phyloP scores from a whole-genome alignment of 83 land plant genomes.

The Picea mariana region DNA sequence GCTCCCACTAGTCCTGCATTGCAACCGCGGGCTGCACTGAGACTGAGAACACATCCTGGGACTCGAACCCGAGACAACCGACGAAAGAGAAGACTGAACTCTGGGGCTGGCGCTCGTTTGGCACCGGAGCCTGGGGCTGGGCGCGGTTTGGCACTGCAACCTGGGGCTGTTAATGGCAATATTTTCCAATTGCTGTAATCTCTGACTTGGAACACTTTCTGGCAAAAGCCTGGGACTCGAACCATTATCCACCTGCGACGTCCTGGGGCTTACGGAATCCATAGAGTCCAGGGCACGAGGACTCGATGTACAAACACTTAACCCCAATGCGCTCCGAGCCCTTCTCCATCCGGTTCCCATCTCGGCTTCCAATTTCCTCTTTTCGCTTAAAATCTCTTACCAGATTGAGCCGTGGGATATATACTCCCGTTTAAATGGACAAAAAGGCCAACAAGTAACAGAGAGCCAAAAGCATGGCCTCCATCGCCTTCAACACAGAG shows the following conservation, averaged over 20 bases:
- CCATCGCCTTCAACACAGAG: constrained; percentile 19
- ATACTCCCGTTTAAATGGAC: neutral
- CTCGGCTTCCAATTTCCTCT: neutral
- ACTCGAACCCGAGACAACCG: constrained; percentile 11
- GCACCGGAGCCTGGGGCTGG: constrained; percentile 29
- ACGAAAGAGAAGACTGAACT: neutral
- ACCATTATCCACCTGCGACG: neutral
- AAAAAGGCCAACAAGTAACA: neutral
- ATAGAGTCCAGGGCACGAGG: constrained; percentile 28
- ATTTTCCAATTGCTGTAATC: constrained; percentile 11
- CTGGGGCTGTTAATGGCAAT: constrained; percentile 17
- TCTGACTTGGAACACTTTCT: constrained; percentile 11
- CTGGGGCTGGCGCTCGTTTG: constrained; percentile 10
- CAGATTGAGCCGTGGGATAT: neutral
- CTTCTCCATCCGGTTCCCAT: constrained; percentile 69
- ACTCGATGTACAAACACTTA: constrained; percentile 43
- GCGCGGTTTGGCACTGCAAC: constrained; percentile 25
- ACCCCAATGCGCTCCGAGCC: constrained; percentile 27
- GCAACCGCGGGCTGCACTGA: constrained; percentile 30
- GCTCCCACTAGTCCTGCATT: constrained; percentile 32
- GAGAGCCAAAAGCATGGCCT: constrained; percentile 11
- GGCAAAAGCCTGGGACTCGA: constrained; percentile 25
- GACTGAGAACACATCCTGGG: constrained; percentile 15
- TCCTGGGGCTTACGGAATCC: constrained; percentile 17
- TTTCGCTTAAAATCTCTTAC: neutral